Base-by-base conservation (phyloP, 106 monocot species). In the Dendrobium huoshanense region DNA sequence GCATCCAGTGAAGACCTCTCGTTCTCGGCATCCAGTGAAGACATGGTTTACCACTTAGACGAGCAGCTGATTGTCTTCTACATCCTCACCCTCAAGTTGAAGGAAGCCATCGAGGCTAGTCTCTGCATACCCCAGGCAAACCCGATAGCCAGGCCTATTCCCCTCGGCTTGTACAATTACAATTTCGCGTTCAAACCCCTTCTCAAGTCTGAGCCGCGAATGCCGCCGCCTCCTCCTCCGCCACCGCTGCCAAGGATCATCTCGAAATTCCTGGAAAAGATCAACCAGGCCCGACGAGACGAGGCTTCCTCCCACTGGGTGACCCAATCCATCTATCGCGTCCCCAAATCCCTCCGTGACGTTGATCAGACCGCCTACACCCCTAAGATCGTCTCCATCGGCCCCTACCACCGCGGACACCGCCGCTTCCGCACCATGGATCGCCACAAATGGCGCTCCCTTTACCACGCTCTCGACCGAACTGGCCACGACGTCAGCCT, bases 41-140 rank as follows among this genome's bases (percentile, higher is more conserved):
- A 86, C 31, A 94, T 94, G 94, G 91, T 94, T 9, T 91, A 88
- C n/a, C 88, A 90, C 43, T 92, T 92, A 88, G 90, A 90, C 86
- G 88, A 92, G 73, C 90, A 94, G 67, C 78, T 88, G 5, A 72
- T 94, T 9, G 87, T 91, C 78, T 92, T 89, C 92, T 94, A 94
- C 80, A 86, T 94, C n/a, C 85, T 94, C 77, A 94, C 92, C 47
- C 86, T 94, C 24, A 94, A 92, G 80, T 83, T 94, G 77, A 90
- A 83, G 59, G 88, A 94, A 65, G 87, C 85, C 3, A 83, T 92
- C 2, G 89, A 90, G 29, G 29, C 29, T 1, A 29, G 1, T 29
- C 29, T 29, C 29, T 1, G 29, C 29, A 29, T 29, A 29, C 22
- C 78, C 83, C 24, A 80, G 67, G 58, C 79, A 29, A 29, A 29